phyloP scores from a whole-genome alignment of 1,284 basidiomycete species.

The Xerocomus amazonicus region DNA sequence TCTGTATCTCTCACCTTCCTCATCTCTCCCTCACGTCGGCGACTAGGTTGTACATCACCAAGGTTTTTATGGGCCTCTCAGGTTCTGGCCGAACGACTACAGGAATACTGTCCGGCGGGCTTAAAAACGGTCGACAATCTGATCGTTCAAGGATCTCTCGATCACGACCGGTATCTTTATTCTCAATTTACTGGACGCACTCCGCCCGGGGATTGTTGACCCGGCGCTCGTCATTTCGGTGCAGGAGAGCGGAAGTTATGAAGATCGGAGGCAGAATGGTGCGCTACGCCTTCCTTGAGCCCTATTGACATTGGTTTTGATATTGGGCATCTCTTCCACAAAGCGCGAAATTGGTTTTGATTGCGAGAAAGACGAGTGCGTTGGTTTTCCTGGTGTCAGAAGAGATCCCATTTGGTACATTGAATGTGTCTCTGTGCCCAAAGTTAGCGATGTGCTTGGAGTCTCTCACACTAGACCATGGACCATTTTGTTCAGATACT shows the following conservation, averaged over 20 bases:
- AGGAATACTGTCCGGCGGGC: conserved; percentile 77
- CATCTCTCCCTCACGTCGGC: no score
- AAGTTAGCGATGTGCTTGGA: conserved; percentile 25
- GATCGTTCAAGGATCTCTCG: conserved; percentile 94
- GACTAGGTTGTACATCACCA: conserved; percentile 77
- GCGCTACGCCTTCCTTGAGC: conserved; percentile 21
- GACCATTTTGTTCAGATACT: no score
- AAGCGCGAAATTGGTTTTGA: conserved; percentile 95
- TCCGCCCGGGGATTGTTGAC: conserved; percentile 95
- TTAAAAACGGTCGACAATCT: conserved; percentile 62
- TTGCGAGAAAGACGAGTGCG: conserved; percentile 95
- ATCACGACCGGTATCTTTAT: conserved; percentile 91
- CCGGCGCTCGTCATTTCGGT: conserved; percentile 75
- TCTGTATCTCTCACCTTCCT: conserved; percentile 1
- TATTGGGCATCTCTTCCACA: no score
- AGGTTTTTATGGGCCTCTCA: conserved; percentile 80
- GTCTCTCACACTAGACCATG: conserved; percentile 39
- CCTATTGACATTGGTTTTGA: no score
- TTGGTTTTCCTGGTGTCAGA: conserved; percentile 98
- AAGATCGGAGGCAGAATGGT: conserved; percentile 93
- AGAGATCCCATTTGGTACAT: conserved; percentile 81
- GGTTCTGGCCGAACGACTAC: conserved; percentile 68
- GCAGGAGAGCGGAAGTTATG: conserved; percentile 68
- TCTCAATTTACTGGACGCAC: conserved; percentile 87
- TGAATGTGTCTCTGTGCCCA: not conserved